A percentile compares a stretch with the other conserved stretches of the same genome.
These are phyloP conservation scores for Rhododendron ovatum DNA, from an alignment of 148 eudicot species.

Conservation along the genomic window DNA sequence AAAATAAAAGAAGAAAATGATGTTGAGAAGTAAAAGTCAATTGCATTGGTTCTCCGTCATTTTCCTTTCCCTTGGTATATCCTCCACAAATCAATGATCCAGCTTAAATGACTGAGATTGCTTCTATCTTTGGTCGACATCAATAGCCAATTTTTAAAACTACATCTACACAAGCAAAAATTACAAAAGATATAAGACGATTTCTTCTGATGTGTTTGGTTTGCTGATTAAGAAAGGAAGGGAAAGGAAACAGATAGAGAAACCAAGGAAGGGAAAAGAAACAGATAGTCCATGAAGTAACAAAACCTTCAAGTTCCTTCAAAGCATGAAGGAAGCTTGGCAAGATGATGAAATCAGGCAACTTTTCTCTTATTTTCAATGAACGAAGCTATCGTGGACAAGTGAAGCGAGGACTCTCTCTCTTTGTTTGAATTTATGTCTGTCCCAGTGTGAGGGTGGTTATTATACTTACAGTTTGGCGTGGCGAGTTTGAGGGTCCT, in stretches of 20 bases:
- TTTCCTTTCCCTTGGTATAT: not conserved
- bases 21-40: not conserved
- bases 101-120: not conserved
- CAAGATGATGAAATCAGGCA: not conserved
- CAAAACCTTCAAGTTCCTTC: not conserved
- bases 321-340: not conserved
- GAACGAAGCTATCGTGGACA: not conserved
- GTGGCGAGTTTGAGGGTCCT: conserved; percentile 26
- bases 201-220: not conserved
- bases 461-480: conserved; percentile 16
- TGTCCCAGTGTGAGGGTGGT: not conserved
- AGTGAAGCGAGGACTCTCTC: not conserved
- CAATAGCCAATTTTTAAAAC: too few relatives aligned
- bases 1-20: not conserved
- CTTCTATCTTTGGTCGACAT: not conserved
- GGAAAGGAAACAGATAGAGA: not conserved
- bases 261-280: not conserved
- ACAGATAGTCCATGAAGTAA: not conserved
- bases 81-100: too few relatives aligned
- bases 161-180: not conserved
- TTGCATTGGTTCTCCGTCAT: not conserved
- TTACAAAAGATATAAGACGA: not conserved
- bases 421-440: not conserved
- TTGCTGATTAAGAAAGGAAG: not conserved
- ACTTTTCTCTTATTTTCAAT: not conserved